phyloP scores from a whole-genome alignment of 2,329 filamentous ascomycete genomes.

The Apiospora aurea region DNA sequence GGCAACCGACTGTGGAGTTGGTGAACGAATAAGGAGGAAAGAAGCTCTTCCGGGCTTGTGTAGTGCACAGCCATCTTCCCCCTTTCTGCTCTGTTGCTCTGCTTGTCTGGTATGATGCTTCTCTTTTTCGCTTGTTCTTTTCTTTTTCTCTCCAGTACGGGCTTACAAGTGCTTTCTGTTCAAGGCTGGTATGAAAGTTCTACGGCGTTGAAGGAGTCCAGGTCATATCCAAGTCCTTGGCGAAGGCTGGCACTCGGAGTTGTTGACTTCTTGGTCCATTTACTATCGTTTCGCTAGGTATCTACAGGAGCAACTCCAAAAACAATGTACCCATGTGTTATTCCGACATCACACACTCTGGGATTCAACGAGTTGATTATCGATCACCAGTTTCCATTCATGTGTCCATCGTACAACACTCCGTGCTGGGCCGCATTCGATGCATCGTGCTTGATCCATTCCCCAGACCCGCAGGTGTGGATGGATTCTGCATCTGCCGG shows the following conservation, averaged over 20 bases:
- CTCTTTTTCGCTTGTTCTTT: not conserved
- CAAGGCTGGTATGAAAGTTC: not conserved
- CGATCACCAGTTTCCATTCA: too few species aligned
- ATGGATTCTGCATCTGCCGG: not conserved
- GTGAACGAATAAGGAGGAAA: conserved; percentile 11
- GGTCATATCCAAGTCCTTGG: not conserved
- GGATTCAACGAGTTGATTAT: not conserved
- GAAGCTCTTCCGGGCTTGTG: not conserved
- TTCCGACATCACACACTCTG: not conserved
- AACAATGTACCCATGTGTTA: not conserved
- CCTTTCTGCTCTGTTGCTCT: not conserved
- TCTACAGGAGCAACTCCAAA: not conserved
- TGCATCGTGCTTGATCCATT: not conserved
- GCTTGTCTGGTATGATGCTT: not conserved
- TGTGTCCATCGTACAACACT: not conserved
- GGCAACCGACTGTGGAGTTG: conserved; percentile 2
- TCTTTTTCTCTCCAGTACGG: not conserved
- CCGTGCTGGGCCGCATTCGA: not conserved
- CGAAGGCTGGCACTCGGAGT: too few species aligned
- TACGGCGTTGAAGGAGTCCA: not conserved
- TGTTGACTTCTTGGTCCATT: not conserved
- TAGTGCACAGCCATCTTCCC: not conserved
- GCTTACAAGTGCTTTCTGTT: not conserved
- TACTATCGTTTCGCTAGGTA: not conserved
- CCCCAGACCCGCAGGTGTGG: not conserved